Conservation (phyloP, 768 basidiomycete species). For the Sistotremastrum niveocremeum region DNA sequence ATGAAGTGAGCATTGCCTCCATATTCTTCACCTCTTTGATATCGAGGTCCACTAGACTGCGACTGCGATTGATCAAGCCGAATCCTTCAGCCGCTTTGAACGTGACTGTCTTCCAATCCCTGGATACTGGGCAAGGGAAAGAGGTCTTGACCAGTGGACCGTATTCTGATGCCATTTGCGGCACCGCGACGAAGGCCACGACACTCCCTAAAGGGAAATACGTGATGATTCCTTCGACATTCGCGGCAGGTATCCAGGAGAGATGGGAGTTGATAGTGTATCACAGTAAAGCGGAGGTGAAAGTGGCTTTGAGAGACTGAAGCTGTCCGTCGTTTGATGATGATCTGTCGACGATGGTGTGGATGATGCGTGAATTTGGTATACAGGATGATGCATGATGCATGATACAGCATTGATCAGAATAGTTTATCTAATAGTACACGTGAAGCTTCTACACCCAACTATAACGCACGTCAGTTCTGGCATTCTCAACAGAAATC, state of each 20-base stretch:
- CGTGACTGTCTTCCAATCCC: constrained; percentile 37
- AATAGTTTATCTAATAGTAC: constrained; percentile 66
- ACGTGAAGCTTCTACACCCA: constrained; percentile 86
- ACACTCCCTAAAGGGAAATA: constrained; percentile 51
- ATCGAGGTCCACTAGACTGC: constrained; percentile 33
- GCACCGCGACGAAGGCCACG: constrained; percentile 46
- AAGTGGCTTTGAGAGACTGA: neutral
- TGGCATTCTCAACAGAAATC: constrained; percentile 3
- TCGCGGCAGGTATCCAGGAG: constrained; percentile 40
- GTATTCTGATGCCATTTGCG: constrained; percentile 62
- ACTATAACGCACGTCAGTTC: constrained; percentile 30
- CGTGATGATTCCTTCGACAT: constrained; percentile 61
- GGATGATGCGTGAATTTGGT: too few species aligned
- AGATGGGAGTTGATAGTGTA: constrained; percentile 52
- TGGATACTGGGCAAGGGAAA: constrained; percentile 17
- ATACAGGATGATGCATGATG: neutral
- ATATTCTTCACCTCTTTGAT: neutral
- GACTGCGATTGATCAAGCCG: constrained; percentile 44
- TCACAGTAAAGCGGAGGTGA: constrained; percentile 25
- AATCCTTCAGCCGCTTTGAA: constrained; percentile 38
- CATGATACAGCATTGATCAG: constrained; percentile 11
- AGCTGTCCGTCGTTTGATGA: too few species aligned
- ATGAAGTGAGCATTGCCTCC: constrained; percentile 34
- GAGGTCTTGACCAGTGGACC: constrained; percentile 62
- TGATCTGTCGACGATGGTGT: too few species aligned